Evolutionary conservation across 2,329 filamentous ascomycete species (phyloP).

Genomic region (Diaporthe helianthi): DNA sequence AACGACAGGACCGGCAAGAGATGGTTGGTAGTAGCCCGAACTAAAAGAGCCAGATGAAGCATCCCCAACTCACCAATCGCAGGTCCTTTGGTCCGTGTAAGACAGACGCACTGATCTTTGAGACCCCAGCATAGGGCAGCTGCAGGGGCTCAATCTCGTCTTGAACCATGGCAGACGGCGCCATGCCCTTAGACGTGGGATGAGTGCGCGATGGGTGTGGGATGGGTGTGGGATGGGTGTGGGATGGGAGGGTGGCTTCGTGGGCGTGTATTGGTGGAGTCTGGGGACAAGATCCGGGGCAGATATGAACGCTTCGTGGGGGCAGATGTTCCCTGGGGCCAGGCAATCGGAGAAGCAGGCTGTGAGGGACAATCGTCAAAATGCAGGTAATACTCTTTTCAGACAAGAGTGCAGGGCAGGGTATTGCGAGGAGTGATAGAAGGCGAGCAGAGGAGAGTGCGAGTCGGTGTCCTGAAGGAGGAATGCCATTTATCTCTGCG

Average conservation of each 20-base stretch:
- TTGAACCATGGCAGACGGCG: constrained; percentile 55
- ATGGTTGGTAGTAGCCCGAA: constrained; percentile 9
- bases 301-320: constrained; percentile 26
- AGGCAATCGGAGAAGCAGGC: constrained; percentile 1
- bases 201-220: constrained; percentile 43
- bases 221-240: constrained; percentile 48
- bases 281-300: constrained; percentile 16
- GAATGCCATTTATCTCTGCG: constrained; percentile 33
- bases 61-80: constrained; percentile 56
- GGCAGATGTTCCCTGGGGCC: constrained; percentile 5
- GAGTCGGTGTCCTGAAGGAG: constrained; percentile 30
- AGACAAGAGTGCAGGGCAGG: constrained; percentile 23
- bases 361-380: constrained; percentile 13
- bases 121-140: constrained; percentile 51
- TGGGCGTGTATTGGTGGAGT: constrained; percentile 35
- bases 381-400: constrained; percentile 11
- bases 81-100: constrained; percentile 64
- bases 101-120: constrained; percentile 60
- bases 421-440: not conserved
- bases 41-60: constrained; percentile 6
- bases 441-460: not conserved
- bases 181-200: constrained; percentile 53
- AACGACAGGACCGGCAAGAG: constrained; percentile 39
- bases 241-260: constrained; percentile 39
- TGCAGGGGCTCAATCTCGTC: constrained; percentile 52